Percentiles rank a stretch among this genome's conserved stretches.
Conservation (phyloP, 192 early-diverging fungal genomes). For the Diversispora epigaea region DNA sequence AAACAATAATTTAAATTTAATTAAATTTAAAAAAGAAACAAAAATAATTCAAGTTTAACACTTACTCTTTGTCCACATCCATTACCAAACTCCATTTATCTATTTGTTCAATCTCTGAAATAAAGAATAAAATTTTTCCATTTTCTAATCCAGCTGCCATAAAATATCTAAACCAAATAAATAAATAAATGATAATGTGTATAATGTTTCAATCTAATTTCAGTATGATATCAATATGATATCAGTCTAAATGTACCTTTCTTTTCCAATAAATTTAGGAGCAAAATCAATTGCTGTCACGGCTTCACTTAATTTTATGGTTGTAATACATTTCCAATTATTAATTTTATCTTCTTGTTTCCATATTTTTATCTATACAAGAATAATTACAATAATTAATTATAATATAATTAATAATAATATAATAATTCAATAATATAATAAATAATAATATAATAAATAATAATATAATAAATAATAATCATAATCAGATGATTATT, state of each 20-base stretch:
- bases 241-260: conserved; percentile 21
- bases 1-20: not conserved
- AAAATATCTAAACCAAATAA: conserved; percentile 48
- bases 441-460: no score
- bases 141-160: conserved; percentile 83
- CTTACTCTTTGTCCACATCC: conserved; percentile 48
- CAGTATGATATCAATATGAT: conserved; percentile 1
- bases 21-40: not conserved
- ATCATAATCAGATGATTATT: not conserved
- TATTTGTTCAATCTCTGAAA: conserved; percentile 24
- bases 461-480: no score
- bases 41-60: conserved; percentile 5
- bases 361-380: conserved; percentile 73
- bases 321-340: conserved; percentile 51
- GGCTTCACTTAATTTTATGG: conserved; percentile 73
- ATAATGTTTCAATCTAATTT: not conserved
- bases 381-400: not conserved
- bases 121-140: conserved; percentile 68
- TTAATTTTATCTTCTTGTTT: conserved; percentile 23
- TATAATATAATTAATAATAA: not conserved
- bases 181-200: conserved; percentile 28
- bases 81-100: conserved; percentile 44
- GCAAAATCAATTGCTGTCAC: conserved; percentile 87
- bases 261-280: conserved; percentile 39
- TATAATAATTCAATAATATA: not conserved